These are phyloP conservation scores for Phytophthora sansomeana DNA, from an alignment of 352 stramenopile genomes.

Conservation along the genomic window DNA sequence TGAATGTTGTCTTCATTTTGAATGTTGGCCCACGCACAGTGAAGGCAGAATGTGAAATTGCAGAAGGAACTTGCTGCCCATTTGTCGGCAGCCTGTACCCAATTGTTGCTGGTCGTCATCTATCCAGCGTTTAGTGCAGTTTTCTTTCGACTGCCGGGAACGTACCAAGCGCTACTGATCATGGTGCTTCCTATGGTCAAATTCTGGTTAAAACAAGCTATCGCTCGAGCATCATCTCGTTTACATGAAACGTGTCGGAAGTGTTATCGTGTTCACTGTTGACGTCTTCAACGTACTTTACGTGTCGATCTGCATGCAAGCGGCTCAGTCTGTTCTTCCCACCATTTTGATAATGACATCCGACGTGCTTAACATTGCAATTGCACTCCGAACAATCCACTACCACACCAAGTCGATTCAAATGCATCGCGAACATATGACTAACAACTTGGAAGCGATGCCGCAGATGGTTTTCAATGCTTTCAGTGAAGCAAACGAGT, in stretches of 20 bases:
- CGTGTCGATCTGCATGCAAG: conserved; percentile 36
- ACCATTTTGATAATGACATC: conserved; percentile 5
- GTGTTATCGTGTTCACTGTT: conserved; percentile 32
- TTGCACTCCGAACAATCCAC: conserved; percentile 8
- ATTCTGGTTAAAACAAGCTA: conserved; percentile 29
- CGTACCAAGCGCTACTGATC: conserved; percentile 16
- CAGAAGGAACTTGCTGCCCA: conserved; percentile 10
- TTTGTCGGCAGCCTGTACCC: conserved; percentile 2
- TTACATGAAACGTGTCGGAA: conserved; percentile 24
- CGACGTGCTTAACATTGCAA: conserved; percentile 8
- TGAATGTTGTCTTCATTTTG: conserved; percentile 5
- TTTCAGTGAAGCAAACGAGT: too few relatives aligned
- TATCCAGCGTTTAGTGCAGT: conserved; percentile 25
- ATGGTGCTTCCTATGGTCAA: conserved; percentile 20
- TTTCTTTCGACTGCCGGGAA: conserved; percentile 1
- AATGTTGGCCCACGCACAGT: not conserved
- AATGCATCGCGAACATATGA: not conserved
- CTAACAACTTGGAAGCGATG: conserved; percentile 6
- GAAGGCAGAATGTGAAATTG: not conserved
- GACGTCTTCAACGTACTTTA: conserved; percentile 44
- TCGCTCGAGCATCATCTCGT: conserved; percentile 6
- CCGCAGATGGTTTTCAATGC: conserved; percentile 2
- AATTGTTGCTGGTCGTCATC: conserved; percentile 16
- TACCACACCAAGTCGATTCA: conserved; percentile 3
- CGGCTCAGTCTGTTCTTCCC: conserved; percentile 2